Evolutionary conservation across 2,329 filamentous ascomycete species (phyloP).

Genomic region (Parastagonospora nodorum): DNA sequence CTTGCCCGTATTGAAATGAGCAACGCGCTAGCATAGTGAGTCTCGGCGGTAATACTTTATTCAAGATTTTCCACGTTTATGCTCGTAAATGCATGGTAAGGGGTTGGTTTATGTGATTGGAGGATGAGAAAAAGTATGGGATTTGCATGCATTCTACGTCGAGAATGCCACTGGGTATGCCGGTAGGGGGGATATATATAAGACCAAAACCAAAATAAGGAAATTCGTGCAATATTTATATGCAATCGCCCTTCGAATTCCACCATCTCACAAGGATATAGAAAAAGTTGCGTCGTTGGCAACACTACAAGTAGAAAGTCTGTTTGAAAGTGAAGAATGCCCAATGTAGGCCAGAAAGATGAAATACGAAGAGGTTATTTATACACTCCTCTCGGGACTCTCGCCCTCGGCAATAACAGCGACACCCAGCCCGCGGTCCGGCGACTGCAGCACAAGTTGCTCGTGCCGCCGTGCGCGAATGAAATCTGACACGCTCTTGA

Average conservation of each 20-base stretch:
- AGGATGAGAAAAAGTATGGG: too few species aligned
- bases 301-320: background rate
- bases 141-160: background rate
- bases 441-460: constrained; percentile 89
- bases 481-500: constrained; percentile 91
- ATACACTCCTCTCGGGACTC: constrained; percentile 67
- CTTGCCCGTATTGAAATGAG: too few species aligned
- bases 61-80: too few species aligned
- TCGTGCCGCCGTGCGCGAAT: constrained; percentile 87
- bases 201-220: background rate
- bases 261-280: background rate
- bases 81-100: too few species aligned
- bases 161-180: background rate
- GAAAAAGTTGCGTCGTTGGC: background rate
- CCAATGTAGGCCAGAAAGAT: too few species aligned
- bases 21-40: too few species aligned
- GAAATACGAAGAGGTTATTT: background rate
- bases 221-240: constrained; percentile 6
- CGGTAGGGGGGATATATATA: constrained; percentile 1
- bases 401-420: constrained; percentile 89
- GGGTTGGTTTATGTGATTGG: too few species aligned
- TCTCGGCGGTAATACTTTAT: too few species aligned
- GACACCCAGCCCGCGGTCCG: constrained; percentile 82
- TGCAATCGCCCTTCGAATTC: background rate
- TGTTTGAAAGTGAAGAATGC: background rate